A percentile compares a stretch with the other conserved stretches of the same genome.
These are phyloP conservation scores for Stemphylium vesicarium DNA, from an alignment of 2,329 filamentous ascomycete genomes.

Conservation along the genomic window DNA sequence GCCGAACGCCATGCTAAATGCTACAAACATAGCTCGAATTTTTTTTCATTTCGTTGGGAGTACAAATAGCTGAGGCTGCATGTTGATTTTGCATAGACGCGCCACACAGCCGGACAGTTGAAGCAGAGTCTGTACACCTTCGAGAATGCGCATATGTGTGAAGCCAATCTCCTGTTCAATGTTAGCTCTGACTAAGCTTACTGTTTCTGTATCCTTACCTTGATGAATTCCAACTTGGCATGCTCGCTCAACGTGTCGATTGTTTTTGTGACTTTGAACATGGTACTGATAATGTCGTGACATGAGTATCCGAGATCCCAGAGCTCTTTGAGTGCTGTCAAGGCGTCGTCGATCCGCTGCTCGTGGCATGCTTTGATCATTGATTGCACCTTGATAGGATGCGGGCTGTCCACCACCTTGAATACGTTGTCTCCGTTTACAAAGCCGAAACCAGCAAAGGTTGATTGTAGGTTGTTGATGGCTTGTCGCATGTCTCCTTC, in stretches of 20 bases:
- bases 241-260: constrained; percentile 92
- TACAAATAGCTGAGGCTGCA: constrained; percentile 84
- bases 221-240: constrained; percentile 95
- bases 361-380: constrained; percentile 99
- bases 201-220: constrained; percentile 46
- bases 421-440: constrained; percentile 99
- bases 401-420: constrained; percentile 93
- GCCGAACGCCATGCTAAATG: constrained; percentile 46
- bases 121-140: constrained; percentile 92
- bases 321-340: constrained; percentile 86
- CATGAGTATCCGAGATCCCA: constrained; percentile 98
- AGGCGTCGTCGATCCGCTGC: constrained; percentile 83
- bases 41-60: constrained; percentile 35
- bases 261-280: constrained; percentile 98
- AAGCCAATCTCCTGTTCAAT: constrained; percentile 80
- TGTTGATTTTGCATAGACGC: constrained; percentile 91
- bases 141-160: constrained; percentile 98
- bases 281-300: constrained; percentile 98
- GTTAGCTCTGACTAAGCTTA: neutral
- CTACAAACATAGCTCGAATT: constrained; percentile 2
- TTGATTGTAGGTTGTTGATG: constrained; percentile 97
- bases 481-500: constrained; percentile 99
- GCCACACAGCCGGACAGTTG: constrained; percentile 93
- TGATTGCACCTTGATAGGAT: constrained; percentile 97
- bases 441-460: constrained; percentile 90